Base-by-base conservation (phyloP, 2,329 filamentous ascomycete genomes). In the Septoria linicola region DNA sequence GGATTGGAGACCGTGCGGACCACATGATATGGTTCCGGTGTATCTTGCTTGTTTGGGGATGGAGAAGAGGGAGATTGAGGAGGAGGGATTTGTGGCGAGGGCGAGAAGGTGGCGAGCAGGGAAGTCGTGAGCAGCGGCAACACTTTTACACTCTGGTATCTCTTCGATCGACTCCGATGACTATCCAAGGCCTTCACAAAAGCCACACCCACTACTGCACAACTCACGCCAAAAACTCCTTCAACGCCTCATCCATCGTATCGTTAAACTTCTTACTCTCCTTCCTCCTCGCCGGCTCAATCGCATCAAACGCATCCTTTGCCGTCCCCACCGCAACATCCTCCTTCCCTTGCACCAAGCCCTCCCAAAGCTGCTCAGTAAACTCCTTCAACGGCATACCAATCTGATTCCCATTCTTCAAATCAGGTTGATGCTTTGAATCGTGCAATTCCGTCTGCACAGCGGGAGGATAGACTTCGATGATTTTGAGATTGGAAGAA, bases 21-120 rank as follows among this genome's bases (percentile, higher is more conserved):
- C 58, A 10, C 55, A 59, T 43, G 54, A 59, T 41, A 48, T 60
- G 58, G 52, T 39, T 14, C 49, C 58, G 16, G 48, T 55, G 6
- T 58, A 51, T 23, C 25, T 49, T n/a, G 27, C 21, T 7, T 47
- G 39, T 6, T 57, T 60, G 42, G 53, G 51, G 1, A 42, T 57
- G 10, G 10, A 43, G 11, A 60, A 57, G 41, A 41, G 10, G n/a
- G 53, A 58, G 44, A 37, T 60, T 37, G 42, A 50, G 41, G 51
- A 57, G 21, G 49, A 59, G 14, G 55, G 47, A 20, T 48, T 93
- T 50, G 14, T 13, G 36, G 23, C 37, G 37, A 21, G 17, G n/a
- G n/a, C n/a, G n/a, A n/a, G n/a, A n/a, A n/a, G n/a, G n/a, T n/a
- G n/a, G n/a, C n/a, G n/a, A n/a, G n/a, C n/a, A n/a, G n/a, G n/a